These are phyloP conservation scores for Cutaneotrichosporon sp. DNA, from an alignment of 1,284 basidiomycete genomes.

Conservation along the genomic window DNA sequence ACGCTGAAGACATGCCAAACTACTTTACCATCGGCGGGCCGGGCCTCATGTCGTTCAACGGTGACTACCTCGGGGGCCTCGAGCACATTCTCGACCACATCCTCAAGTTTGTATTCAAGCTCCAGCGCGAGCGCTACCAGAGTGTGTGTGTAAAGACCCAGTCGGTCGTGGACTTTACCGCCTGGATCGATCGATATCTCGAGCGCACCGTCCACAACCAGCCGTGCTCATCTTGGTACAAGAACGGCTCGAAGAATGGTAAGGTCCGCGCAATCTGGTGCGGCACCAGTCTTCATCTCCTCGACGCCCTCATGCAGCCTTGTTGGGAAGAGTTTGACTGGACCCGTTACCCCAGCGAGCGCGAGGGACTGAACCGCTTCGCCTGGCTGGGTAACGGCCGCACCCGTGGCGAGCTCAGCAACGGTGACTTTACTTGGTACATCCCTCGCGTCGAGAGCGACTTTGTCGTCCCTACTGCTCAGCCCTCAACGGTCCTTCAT, in stretches of 20 bases:
- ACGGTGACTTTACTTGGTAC: constrained; percentile 4
- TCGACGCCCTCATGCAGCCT: constrained; percentile 8
- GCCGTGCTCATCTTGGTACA: constrained; percentile 4
- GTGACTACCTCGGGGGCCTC: constrained; percentile 10
- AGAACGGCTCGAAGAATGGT: constrained; percentile 9
- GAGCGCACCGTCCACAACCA: constrained; percentile 1
- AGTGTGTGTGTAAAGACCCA: constrained; percentile 3
- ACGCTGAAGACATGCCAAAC: constrained; percentile 11
- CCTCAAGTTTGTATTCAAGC: constrained; percentile 10
- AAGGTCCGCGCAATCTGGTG: constrained; percentile 8
- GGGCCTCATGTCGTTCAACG: constrained; percentile 4
- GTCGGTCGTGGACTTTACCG: constrained; percentile 6
- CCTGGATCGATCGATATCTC: constrained; percentile 4
- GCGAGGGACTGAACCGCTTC: constrained; percentile 1
- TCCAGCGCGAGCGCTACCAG: constrained; percentile 10
- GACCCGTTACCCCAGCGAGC: constrained; percentile 11
- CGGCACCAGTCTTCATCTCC: constrained; percentile 3
- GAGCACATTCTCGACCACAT: constrained; percentile 9
- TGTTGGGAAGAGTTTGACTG: constrained; percentile 12
- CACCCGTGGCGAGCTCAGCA: not conserved
- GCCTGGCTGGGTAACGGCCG: constrained; percentile 10
- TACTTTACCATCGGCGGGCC: constrained; percentile 6
- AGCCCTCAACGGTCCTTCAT: not conserved
- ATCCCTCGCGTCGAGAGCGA: constrained; percentile 3
- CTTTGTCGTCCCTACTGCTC: constrained; percentile 2